Evolutionary conservation across 2,329 filamentous ascomycete species (phyloP).

Genomic region (Ustulina deusta): DNA sequence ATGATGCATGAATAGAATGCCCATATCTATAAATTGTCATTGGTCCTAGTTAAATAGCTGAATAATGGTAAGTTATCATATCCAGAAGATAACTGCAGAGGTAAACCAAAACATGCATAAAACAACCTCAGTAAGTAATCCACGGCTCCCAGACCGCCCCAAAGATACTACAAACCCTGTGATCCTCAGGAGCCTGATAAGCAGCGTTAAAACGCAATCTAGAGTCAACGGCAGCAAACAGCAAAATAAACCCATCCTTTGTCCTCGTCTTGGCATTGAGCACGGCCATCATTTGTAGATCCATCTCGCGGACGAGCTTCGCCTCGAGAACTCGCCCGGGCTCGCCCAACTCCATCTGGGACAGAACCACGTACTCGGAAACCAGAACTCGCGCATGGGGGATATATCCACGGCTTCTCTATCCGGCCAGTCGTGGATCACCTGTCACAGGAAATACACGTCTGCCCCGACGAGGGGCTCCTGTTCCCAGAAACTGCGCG

Average conservation of each 20-base stretch:
- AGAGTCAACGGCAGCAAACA: conserved; percentile 17
- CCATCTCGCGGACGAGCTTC: conserved; percentile 25
- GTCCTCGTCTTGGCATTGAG: conserved; percentile 21
- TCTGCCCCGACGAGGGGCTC: conserved; percentile 21
- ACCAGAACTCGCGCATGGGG: conserved; percentile 16
- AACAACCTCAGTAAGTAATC: background rate
- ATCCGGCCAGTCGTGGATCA: conserved; percentile 23
- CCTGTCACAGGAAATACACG: conserved; percentile 23
- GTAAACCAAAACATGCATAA: background rate
- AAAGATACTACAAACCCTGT: conserved; percentile 28
- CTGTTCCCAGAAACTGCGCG: conserved; percentile 9
- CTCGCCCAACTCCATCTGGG: background rate
- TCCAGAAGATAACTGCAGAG: background rate
- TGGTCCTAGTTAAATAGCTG: background rate
- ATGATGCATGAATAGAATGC: no score
- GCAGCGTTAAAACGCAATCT: conserved; percentile 9
- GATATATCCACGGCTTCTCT: conserved; percentile 16
- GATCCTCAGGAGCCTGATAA: conserved; percentile 19
- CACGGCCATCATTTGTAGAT: conserved; percentile 31
- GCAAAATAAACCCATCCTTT: conserved; percentile 5
- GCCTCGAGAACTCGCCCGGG: conserved; percentile 9
- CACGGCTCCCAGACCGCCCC: conserved; percentile 22
- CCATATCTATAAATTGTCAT: background rate
- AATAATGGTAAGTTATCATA: background rate
- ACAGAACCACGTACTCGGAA: conserved; percentile 19